phyloP scores from a whole-genome alignment of 768 basidiomycete species.

The Crepidotus variabilis region DNA sequence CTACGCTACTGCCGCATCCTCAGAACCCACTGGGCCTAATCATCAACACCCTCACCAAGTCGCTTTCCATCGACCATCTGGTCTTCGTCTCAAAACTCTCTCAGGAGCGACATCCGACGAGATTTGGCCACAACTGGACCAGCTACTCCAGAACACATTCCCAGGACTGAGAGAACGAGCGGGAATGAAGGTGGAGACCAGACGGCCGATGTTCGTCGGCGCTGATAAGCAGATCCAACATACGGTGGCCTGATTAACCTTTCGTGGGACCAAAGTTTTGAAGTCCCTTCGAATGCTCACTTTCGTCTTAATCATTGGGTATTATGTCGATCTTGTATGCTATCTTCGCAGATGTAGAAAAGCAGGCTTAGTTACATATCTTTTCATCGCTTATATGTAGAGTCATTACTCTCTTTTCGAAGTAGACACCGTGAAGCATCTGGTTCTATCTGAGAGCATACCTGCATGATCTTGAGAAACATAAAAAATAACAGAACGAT shows the following conservation, averaged over 20 bases:
- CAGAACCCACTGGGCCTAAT: slow-evolving; percentile 22
- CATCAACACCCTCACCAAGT: slow-evolving; percentile 51
- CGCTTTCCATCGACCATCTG: slow-evolving; percentile 40
- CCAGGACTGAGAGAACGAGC: slow-evolving; percentile 53
- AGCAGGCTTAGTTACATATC: not conserved
- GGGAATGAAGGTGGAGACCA: slow-evolving; percentile 35
- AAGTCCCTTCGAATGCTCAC: not conserved
- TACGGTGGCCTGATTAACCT: not conserved
- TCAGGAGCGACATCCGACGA: slow-evolving; percentile 79
- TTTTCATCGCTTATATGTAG: not conserved
- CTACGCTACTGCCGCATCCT: slow-evolving; percentile 41
- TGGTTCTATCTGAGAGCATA: slow-evolving; percentile 50
- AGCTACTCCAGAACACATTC: slow-evolving; percentile 51
- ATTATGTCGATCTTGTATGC: not conserved
- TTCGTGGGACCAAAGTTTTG: not conserved
- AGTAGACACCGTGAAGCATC: not conserved
- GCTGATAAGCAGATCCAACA: slow-evolving; percentile 8
- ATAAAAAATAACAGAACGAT: not conserved
- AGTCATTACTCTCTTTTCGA: not conserved
- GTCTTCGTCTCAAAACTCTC: slow-evolving; percentile 54
- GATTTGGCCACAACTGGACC: slow-evolving; percentile 84
- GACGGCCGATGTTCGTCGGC: slow-evolving; percentile 51
- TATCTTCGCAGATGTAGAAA: not conserved
- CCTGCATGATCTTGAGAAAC: slow-evolving; percentile 30
- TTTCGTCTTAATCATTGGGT: not conserved